phyloP scores from a whole-genome alignment of 495 filamentous ascomycete species.

The Podospora australis region DNA sequence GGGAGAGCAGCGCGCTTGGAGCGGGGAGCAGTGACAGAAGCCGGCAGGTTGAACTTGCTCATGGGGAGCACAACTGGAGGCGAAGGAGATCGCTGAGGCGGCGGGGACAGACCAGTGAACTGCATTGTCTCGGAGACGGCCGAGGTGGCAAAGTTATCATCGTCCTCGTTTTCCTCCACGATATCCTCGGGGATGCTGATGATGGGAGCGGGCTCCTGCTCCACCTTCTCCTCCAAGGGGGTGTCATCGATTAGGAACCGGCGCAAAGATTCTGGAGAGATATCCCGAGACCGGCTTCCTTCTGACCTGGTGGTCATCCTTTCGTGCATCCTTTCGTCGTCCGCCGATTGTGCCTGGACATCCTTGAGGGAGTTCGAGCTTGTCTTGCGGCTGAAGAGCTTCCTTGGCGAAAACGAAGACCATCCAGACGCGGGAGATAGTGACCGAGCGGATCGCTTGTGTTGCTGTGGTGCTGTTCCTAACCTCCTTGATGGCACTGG shows the following conservation, averaged over 20 bases:
- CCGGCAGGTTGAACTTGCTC: neutral
- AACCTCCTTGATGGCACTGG: conserved; percentile 44
- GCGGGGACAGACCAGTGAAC: conserved; percentile 43
- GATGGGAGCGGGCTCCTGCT: conserved; percentile 10
- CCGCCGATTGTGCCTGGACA: conserved; percentile 2
- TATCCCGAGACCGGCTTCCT: conserved; percentile 37
- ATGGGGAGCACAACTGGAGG: conserved; percentile 12
- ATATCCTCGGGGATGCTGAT: conserved; percentile 47
- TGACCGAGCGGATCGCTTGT: conserved; percentile 41
- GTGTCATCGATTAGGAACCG: conserved; percentile 37
- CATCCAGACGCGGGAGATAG: conserved; percentile 41
- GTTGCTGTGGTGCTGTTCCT: conserved; percentile 50
- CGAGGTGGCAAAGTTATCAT: conserved; percentile 49
- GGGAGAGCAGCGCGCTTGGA: neutral
- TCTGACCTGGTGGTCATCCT: conserved; percentile 24
- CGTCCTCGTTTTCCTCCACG: conserved; percentile 47
- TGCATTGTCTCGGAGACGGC: conserved; percentile 36
- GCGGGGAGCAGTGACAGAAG: neutral
- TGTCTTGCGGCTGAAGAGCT: conserved; percentile 35
- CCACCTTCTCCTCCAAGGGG: conserved; percentile 13
- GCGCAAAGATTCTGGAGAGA: conserved; percentile 43
- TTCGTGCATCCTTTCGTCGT: conserved; percentile 23
- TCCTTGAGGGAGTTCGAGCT: conserved; percentile 27
- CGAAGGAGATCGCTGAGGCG: conserved; percentile 35
- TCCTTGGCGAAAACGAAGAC: conserved; percentile 33